Evolutionary conservation across 2,329 filamentous ascomycete species (phyloP), one percentile per base, ranked within the genome.

Genomic region (Colletotrichum orchidophilum): DNA sequence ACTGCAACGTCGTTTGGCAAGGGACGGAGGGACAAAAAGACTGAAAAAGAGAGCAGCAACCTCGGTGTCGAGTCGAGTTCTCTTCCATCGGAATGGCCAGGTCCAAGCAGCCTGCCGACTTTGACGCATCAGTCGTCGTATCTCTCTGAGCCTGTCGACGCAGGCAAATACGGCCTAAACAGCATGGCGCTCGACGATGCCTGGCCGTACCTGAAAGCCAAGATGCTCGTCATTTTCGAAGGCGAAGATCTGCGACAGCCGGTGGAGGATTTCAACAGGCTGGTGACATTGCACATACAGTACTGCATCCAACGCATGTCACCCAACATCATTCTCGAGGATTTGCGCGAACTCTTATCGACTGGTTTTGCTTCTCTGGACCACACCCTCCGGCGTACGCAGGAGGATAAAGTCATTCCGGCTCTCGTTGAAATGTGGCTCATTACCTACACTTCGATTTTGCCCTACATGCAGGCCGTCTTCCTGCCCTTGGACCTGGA

Each of bases 401-500:
- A 94, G 0, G 96, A 98, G 77, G 95, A 97, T 72, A 90, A 92
- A 39, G 88, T 98, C n/a, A 94, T 98, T 26, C 94, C 94, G 0
- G 91, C 94, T 66, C 86, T 99, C 1, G 96, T 98, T 2, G 94
- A 97, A 78, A 91, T 98, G 78, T 99, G 96, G 96, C 90, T 97
- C 70, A 91, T 96, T 57, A 95, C 96, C 0, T 98, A 98, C 77
- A 96, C 94, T 3, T 93, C 90, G 7, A 94, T 98, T 46, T 83
- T 98, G 5, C 96, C 96, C 0, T 98, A 97, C 78, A 91, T 99
- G 76, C 96, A 98, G 83, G 95, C 96, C 1, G 95, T 98, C 1
- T 98, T 99, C 78, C 84, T 99, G 1, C 96, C 95, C 0, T 84
- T 99, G 1, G 96, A 99, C 77, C 88, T 97, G 12, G 96, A 99